Percentiles rank a stretch among this genome's conserved stretches.
phyloP scores from a whole-genome alignment of 371 early-diverging fungal genomes.

The Mucor saturninus region DNA sequence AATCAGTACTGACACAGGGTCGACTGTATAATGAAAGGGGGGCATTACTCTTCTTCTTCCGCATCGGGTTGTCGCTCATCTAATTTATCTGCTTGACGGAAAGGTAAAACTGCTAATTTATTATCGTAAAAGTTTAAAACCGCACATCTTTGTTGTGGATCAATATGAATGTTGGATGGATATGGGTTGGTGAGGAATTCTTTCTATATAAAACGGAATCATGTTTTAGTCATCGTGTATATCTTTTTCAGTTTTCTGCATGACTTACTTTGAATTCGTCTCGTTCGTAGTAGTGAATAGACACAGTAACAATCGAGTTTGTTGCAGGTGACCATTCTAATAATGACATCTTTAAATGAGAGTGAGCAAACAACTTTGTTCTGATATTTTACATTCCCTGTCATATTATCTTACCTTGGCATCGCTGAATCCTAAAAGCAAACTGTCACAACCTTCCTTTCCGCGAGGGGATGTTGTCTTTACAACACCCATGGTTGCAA shows the following conservation, averaged over 20 bases:
- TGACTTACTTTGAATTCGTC: constrained; percentile 81
- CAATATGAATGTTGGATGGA: constrained; percentile 71
- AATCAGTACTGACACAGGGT: not conserved
- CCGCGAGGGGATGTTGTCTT: constrained; percentile 68
- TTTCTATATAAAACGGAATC: constrained; percentile 34
- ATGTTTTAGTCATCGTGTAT: not conserved
- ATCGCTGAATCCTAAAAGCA: constrained; percentile 88
- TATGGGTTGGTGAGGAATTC: constrained; percentile 71
- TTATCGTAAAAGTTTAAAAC: constrained; percentile 85
- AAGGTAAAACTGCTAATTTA: constrained; percentile 90
- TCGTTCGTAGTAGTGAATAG: constrained; percentile 95
- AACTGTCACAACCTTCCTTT: constrained; percentile 77
- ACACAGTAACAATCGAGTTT: constrained; percentile 86
- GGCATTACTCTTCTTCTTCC: constrained; percentile 36
- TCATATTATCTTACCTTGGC: constrained; percentile 76
- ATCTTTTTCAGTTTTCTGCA: not conserved
- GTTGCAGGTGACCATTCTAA: constrained; percentile 83
- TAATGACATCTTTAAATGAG: constrained; percentile 76
- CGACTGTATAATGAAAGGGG: no score
- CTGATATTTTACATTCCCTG: no score
- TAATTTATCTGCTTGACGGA: constrained; percentile 71
- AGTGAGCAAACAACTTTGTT: no score
- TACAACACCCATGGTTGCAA: constrained; percentile 81
- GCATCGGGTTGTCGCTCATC: constrained; percentile 35
- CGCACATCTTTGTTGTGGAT: constrained; percentile 87